These are phyloP conservation scores for Mortierella claussenii DNA, from an alignment of 192 early-diverging fungal species.

Conservation along the genomic window DNA sequence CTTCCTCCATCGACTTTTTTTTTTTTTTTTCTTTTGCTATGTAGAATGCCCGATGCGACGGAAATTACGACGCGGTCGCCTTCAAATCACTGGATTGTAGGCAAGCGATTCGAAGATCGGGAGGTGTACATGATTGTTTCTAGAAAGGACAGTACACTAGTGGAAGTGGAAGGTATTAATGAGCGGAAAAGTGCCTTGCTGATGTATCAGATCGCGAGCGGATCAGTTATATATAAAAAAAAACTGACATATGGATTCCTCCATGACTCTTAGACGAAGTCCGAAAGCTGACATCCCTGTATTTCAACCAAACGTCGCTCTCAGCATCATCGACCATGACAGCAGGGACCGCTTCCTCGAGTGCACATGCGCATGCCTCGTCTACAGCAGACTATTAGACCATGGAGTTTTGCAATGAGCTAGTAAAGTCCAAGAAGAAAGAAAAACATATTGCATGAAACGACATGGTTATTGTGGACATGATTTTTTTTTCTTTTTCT, in stretches of 20 bases:
- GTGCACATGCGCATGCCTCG: not conserved
- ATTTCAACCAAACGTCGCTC: constrained; percentile 30
- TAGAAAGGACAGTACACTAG: constrained; percentile 64
- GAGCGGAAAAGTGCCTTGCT: not conserved
- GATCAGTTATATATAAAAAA: not conserved
- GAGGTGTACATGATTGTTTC: constrained; percentile 67
- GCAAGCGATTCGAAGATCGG: constrained; percentile 59
- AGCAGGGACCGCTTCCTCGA: not conserved
- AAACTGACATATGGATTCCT: not conserved
- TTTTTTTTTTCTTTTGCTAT: not conserved
- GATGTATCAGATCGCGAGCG: not conserved
- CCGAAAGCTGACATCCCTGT: constrained; percentile 49
- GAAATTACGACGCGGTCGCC: constrained; percentile 66
- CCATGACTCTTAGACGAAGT: constrained; percentile 39
- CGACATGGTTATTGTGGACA: no score
- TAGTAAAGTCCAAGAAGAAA: no score
- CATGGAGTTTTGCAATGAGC: no score
- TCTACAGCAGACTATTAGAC: not conserved
- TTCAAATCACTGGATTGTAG: constrained; percentile 66
- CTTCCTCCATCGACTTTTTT: constrained; percentile 4
- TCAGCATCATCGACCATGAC: constrained; percentile 1
- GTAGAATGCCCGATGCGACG: constrained; percentile 49
- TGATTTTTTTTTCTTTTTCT: no score
- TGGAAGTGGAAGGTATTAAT: constrained; percentile 64
- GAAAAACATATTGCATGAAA: no score